Base-by-base conservation (phyloP, 1,284 basidiomycete genomes). In the Naganishia cerealis region DNA sequence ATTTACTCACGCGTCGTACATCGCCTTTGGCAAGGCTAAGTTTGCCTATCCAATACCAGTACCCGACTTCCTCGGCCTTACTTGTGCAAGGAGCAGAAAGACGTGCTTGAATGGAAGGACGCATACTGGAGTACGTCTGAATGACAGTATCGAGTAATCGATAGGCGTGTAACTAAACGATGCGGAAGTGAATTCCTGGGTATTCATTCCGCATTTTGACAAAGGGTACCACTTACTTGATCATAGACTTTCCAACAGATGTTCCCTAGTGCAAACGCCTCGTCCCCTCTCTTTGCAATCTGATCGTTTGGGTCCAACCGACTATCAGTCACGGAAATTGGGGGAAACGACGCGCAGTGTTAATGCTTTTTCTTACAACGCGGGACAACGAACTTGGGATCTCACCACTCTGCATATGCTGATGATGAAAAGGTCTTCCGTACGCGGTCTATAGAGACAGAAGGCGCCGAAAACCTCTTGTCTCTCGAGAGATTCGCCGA, bases 11-110 rank as follows among this genome's bases (percentile, higher is more conserved):
- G 15, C 62, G 40, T 21, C 67, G 53, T 7, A 71, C 46, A 38
- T 68, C 55, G 2, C 70, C 70, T 50, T 68, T 68, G 10, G 62
- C 67, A 6, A 71, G 53, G 36, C 48, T 55, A 39, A 61, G 39
- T 43, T 68, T 71, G 13, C 70, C 70, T 24, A 57, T 54, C 70
- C 70, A 71, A 33, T 65, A 71, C 62, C 63, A 71, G 43, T 67
- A 71, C 18, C 57, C 57, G 1, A 71, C 70, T 7, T 52, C 24
- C 40, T 71, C 70, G 40, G 67, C 67, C 48, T 52, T 65, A 21
- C 48, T 56, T 8, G 70, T 71, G 50, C 66, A 65, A 4, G 70
- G 67, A 10, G 70, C 70, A 21, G 55, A 46, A 6, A 71, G 39
- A 24, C 70, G 52, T 12, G 54, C 62, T 38, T 62, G 67, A 40